Evolutionary conservation across 345 rosid species (phyloP).

Genomic region (Combretum micranthum): DNA sequence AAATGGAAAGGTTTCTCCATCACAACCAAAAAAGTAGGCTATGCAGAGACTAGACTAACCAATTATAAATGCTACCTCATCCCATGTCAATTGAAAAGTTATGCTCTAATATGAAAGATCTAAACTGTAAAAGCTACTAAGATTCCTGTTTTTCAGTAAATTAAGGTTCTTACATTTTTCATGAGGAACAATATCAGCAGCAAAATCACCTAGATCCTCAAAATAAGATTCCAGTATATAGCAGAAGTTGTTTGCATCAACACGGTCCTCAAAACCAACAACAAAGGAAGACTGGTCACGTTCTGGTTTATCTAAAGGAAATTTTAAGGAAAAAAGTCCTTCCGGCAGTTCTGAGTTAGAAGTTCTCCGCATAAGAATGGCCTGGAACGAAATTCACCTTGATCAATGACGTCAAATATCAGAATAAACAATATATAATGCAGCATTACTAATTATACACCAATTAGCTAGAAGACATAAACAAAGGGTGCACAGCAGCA

Average conservation of each 20-base stretch:
- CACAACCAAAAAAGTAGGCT: too few species aligned
- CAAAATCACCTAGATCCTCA: conserved; percentile 62
- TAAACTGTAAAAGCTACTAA: too few species aligned
- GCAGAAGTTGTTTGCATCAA: conserved; percentile 79
- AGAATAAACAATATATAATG: background rate
- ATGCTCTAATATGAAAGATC: too few species aligned
- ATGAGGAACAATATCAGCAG: conserved; percentile 56
- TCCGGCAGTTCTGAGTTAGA: conserved; percentile 34
- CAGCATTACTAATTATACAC: background rate
- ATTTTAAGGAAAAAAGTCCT: conserved; percentile 46
- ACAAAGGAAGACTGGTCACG: conserved; percentile 25
- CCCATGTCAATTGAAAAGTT: too few species aligned
- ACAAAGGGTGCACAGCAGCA: too few species aligned
- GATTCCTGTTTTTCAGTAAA: too few species aligned
- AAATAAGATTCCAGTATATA: conserved; percentile 57
- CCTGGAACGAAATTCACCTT: conserved; percentile 30
- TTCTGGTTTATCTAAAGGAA: conserved; percentile 20
- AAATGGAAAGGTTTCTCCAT: too few species aligned
- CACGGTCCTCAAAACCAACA: conserved; percentile 66
- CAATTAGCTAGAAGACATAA: too few species aligned
- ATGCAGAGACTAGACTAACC: too few species aligned
- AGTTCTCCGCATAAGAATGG: conserved; percentile 56
- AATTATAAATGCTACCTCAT: too few species aligned
- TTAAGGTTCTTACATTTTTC: conserved; percentile 35
- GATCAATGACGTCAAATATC: background rate